Percentiles rank a stretch among this genome's conserved stretches.
Evolutionary conservation across 164 flowering plant genomes (phyloP).

Genomic region (Kingdonia uniflora): DNA sequence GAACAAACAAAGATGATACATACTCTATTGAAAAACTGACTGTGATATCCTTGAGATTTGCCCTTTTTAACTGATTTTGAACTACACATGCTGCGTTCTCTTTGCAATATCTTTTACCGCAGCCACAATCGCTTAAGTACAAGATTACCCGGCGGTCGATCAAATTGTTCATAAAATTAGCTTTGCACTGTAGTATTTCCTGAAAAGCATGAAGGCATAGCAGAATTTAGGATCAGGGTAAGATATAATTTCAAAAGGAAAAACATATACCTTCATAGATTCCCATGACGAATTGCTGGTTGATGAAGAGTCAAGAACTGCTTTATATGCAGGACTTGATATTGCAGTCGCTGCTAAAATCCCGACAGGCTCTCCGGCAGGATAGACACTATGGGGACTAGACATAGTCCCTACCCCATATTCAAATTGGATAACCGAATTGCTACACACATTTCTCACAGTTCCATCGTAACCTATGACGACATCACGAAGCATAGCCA

Average conservation of each 20-base stretch:
- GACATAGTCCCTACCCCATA: conserved; percentile 35
- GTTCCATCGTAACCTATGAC: conserved; percentile 88
- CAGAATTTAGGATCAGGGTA: not conserved
- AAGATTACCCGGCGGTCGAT: conserved; percentile 64
- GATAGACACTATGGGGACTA: conserved; percentile 24
- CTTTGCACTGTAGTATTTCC: conserved; percentile 80
- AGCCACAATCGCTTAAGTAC: conserved; percentile 60
- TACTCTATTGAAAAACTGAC: conserved; percentile 64
- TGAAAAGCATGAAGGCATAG: conserved; percentile 13
- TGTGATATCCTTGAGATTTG: conserved; percentile 54
- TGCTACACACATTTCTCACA: conserved; percentile 69
- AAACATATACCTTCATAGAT: conserved; percentile 70
- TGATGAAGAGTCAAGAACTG: conserved; percentile 85
- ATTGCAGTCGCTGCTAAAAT: conserved; percentile 91
- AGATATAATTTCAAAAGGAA: not conserved
- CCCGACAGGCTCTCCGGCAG: conserved; percentile 93
- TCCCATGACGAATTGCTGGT: conserved; percentile 89
- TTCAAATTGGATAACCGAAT: conserved; percentile 61
- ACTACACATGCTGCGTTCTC: conserved; percentile 68
- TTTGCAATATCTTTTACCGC: conserved; percentile 59
- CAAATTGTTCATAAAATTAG: conserved; percentile 47
- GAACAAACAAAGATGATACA: conserved; percentile 9
- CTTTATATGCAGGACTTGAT: conserved; percentile 95
- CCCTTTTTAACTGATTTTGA: conserved; percentile 44
- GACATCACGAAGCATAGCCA: conserved; percentile 91